A percentile compares a stretch with the other conserved stretches of the same genome.
Conservation (phyloP, 1,284 basidiomycete genomes). For the Hortiboletus rubellus region DNA sequence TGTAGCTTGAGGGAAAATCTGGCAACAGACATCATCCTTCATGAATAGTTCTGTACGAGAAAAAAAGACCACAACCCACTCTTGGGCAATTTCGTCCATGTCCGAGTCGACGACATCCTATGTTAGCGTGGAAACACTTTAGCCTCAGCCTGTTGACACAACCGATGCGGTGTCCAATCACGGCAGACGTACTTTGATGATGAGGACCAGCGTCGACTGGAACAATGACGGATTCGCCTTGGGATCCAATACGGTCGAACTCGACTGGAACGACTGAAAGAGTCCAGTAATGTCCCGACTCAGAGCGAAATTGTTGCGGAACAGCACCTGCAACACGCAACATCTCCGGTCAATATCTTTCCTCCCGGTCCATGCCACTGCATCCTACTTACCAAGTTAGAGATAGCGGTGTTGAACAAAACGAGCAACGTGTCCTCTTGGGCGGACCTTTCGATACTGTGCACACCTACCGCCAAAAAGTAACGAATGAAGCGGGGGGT, state of each 20-base stretch:
- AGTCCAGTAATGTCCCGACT: slow-evolving; percentile 58
- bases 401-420: slow-evolving; percentile 63
- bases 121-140: background rate
- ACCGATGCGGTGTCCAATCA: rapidly evolving
- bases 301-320: slow-evolving; percentile 64
- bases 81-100: slow-evolving; percentile 54
- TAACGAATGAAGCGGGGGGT: background rate
- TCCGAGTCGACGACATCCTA: slow-evolving; percentile 63
- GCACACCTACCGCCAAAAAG: slow-evolving; percentile 46
- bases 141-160: background rate
- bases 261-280: slow-evolving; percentile 66
- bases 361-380: no score
- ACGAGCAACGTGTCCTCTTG: slow-evolving; percentile 66
- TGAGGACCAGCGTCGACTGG: slow-evolving; percentile 58
- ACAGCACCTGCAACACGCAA: slow-evolving; percentile 46
- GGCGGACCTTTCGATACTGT: slow-evolving; percentile 61
- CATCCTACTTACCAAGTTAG: slow-evolving; percentile 43
- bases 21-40: background rate
- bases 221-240: slow-evolving; percentile 57
- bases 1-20: slow-evolving; percentile 58
- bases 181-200: slow-evolving; percentile 51
- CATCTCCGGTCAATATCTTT: background rate
- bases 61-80: slow-evolving; percentile 38
- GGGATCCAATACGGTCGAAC: slow-evolving; percentile 58
- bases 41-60: background rate